A percentile compares a stretch with the other conserved stretches of the same genome.
phyloP scores from a whole-genome alignment of 768 basidiomycete species.

The Rhodotorula toruloides region DNA sequence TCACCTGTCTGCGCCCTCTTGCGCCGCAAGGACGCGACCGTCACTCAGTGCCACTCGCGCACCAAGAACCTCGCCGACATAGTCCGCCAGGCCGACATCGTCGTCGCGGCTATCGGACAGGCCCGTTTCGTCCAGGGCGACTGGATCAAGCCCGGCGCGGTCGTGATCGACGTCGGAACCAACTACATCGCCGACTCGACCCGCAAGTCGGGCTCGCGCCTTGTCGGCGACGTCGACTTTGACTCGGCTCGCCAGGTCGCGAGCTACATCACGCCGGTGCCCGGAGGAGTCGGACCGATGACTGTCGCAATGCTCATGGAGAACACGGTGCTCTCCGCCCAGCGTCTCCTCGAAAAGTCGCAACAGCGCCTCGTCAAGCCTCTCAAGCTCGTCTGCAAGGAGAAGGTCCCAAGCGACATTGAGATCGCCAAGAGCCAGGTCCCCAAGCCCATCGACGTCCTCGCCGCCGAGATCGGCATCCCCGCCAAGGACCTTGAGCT shows the following conservation, averaged over 20 bases:
- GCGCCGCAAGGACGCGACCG: constrained; percentile 83
- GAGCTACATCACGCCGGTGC: constrained; percentile 91
- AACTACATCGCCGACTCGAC: constrained; percentile 86
- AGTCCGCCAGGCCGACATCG: constrained; percentile 79
- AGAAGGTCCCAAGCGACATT: constrained; percentile 91
- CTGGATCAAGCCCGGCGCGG: constrained; percentile 91
- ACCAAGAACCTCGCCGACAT: constrained; percentile 75
- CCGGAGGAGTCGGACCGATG: constrained; percentile 99
- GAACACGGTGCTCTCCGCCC: constrained; percentile 80
- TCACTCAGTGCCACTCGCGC: constrained; percentile 93
- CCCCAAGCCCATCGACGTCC: constrained; percentile 77
- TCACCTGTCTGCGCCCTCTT: constrained; percentile 89
- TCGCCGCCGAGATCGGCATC: constrained; percentile 83
- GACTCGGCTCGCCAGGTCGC: constrained; percentile 69
- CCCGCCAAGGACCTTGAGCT: constrained; percentile 79
- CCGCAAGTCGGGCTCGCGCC: constrained; percentile 90
- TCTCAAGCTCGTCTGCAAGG: constrained; percentile 68
- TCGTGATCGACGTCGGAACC: constrained; percentile 96
- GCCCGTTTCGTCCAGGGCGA: constrained; percentile 82
- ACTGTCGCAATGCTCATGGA: constrained; percentile 97
- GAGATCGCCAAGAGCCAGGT: constrained; percentile 92
- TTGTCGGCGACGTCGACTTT: constrained; percentile 94
- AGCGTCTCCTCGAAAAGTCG: constrained; percentile 68
- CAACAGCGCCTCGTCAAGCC: constrained; percentile 64
- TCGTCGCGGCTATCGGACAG: constrained; percentile 95